These are phyloP conservation scores for Gaertneriomyces sp. DNA, from an alignment of 192 early-diverging fungal species.

Conservation along the genomic window DNA sequence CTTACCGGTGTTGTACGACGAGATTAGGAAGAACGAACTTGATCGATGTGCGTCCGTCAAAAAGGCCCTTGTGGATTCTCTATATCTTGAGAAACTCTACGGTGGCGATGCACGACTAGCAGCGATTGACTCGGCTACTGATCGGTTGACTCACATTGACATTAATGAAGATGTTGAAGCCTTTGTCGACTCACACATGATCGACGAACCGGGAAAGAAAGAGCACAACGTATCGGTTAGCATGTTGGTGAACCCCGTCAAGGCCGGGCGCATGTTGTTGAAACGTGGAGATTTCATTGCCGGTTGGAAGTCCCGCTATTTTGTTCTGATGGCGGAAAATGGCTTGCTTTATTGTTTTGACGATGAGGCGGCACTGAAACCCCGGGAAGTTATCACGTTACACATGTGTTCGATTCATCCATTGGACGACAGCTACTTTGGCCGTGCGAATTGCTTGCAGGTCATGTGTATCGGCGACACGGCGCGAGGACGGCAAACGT, in stretches of 20 bases:
- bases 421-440: slow-evolving; percentile 45
- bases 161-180: slow-evolving; percentile 28
- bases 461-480: slow-evolving; percentile 25
- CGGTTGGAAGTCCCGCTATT: slow-evolving; percentile 38
- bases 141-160: slow-evolving; percentile 27
- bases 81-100: slow-evolving; percentile 34
- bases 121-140: slow-evolving; percentile 25
- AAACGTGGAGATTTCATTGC: slow-evolving; percentile 39
- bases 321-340: slow-evolving; percentile 32
- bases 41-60: slow-evolving; percentile 20
- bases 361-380: slow-evolving; percentile 23
- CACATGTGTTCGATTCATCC: slow-evolving; percentile 26
- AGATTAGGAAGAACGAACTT: slow-evolving; percentile 12
- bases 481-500: slow-evolving; percentile 27
- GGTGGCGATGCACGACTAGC: slow-evolving; percentile 16
- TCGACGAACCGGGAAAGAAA: slow-evolving; percentile 22
- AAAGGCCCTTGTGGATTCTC: slow-evolving; percentile 30
- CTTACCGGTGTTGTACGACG: slow-evolving; percentile 34
- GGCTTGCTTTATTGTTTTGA: slow-evolving; percentile 39
- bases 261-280: slow-evolving; percentile 33
- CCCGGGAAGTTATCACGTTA: slow-evolving; percentile 34
- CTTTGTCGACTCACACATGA: slow-evolving; percentile 29
- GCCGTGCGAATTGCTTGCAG: slow-evolving; percentile 37
- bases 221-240: slow-evolving; percentile 22
- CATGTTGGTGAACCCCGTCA: slow-evolving; percentile 18